Evolutionary conservation across 2,329 filamentous ascomycete species (phyloP), one percentile per base, ranked within the genome.

Genomic region (Cordyceps militaris): DNA sequence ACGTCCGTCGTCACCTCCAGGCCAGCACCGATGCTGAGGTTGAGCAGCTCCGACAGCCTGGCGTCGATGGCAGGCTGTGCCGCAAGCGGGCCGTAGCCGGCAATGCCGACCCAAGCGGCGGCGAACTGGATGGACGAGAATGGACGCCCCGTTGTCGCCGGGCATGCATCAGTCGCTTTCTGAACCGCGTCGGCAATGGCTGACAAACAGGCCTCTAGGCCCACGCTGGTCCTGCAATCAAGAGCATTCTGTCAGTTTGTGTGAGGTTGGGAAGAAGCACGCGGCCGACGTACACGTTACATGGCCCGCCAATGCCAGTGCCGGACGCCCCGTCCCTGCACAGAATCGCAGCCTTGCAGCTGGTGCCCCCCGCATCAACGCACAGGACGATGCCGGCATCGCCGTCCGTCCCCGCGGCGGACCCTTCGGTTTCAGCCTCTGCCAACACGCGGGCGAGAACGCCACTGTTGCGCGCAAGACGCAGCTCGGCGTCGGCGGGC

Each of bases 311-410:
- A 32, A 64, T 65, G 5, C 72, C 72, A 24, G 62, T 62, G 2
- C 66, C 67, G 0, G 63, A 51, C 4, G 61, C 47, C 2, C 69
- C 69, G 19, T 63, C 54, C 1, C 57, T 55, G 16, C 66, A 64
- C 5, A 70, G 58, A 11, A 73, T 58, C 2, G 66, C 67, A n/a
- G 73, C 74, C 21, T 71, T 73, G 59, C 73, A 75, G 59, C 74
- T 75, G 3, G 67, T 73, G 1, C 73, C 74, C 16, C 74, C 74
- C 0, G 73, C 73, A 63, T 76, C 74, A 19, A 76, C 66, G 38
- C 73, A 75, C 2, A 76, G 63, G 3, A 70, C 65, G 52, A 65
- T 28, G 24, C 19, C 52, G 10, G 49, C 11, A 11, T 42, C 34
- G 43, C 26, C 28, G 36, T 34, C 19, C 6, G 21, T 23, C 10